Evolutionary conservation across 2,329 filamentous ascomycete species (phyloP).

Genomic region (Phialemonium atrogriseum): DNA sequence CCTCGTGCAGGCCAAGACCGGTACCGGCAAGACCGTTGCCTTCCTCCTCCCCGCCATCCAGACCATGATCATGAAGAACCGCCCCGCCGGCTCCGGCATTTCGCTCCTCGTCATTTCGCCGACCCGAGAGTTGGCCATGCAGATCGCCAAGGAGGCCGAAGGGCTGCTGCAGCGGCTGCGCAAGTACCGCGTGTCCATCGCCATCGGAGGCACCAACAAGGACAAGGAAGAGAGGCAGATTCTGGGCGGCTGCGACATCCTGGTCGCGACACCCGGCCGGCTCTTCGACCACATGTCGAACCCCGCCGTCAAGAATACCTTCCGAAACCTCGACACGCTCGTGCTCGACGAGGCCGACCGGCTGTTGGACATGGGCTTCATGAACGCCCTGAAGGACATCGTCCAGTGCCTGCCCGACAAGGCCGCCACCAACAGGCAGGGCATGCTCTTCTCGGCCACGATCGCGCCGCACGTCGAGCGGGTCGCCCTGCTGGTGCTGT

Average conservation of each 20-base stretch:
- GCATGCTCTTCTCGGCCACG: constrained; percentile 81
- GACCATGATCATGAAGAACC: constrained; percentile 50
- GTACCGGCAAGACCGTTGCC: constrained; percentile 78
- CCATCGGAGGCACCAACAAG: constrained; percentile 75
- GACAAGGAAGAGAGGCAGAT: constrained; percentile 55
- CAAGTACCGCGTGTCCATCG: constrained; percentile 66
- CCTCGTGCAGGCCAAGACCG: constrained; percentile 77
- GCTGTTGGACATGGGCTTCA: constrained; percentile 77
- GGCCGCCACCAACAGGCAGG: constrained; percentile 50
- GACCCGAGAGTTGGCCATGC: constrained; percentile 61
- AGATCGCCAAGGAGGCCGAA: constrained; percentile 63
- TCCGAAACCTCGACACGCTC: constrained; percentile 64
- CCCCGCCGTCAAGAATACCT: constrained; percentile 55
- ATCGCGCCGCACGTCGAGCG: constrained; percentile 72
- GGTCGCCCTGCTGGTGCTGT: constrained; percentile 61
- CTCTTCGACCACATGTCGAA: constrained; percentile 71
- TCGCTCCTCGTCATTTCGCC: constrained; percentile 60
- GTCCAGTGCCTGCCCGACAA: constrained; percentile 61
- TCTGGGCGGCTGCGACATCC: constrained; percentile 65
- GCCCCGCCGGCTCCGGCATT: constrained; percentile 26
- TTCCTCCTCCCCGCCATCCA: constrained; percentile 81
- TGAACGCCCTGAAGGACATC: constrained; percentile 70
- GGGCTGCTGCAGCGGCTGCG: constrained; percentile 63
- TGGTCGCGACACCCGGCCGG: constrained; percentile 80
- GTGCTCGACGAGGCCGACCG: constrained; percentile 80